These are phyloP conservation scores for Aspergillus calidoustus DNA, from an alignment of 2,329 filamentous ascomycete genomes.

Conservation along the genomic window DNA sequence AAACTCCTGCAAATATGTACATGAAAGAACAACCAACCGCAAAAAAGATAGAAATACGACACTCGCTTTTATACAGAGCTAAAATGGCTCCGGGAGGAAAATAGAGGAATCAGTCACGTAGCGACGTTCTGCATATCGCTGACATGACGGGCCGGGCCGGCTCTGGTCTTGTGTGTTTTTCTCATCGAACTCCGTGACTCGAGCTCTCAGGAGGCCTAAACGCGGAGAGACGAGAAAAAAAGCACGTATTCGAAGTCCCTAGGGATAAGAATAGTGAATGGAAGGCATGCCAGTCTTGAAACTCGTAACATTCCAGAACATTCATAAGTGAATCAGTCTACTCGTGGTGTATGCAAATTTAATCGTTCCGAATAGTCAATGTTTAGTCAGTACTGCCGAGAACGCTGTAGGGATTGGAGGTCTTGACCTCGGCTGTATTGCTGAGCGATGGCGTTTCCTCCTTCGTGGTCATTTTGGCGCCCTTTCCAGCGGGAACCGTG, in stretches of 20 bases:
- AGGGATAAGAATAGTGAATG: constrained; percentile 2
- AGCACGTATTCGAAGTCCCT: constrained; percentile 5
- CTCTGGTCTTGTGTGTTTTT: background rate
- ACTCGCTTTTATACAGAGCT: constrained; percentile 8
- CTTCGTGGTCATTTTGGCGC: constrained; percentile 37
- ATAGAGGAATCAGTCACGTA: background rate
- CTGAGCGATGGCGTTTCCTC: constrained; percentile 24
- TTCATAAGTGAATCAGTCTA: background rate
- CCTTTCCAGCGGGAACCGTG: constrained; percentile 37
- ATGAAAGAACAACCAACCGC: background rate
- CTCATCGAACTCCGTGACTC: background rate
- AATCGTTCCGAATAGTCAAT: background rate
- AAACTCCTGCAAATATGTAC: background rate
- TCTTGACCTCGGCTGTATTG: constrained; percentile 27
- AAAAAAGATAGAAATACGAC: background rate
- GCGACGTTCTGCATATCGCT: background rate
- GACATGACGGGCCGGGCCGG: constrained; percentile 12
- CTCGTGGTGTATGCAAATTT: background rate
- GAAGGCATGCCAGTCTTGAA: background rate
- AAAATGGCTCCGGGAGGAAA: background rate
- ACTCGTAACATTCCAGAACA: constrained; percentile 1
- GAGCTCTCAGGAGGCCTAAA: background rate
- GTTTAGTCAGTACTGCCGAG: constrained; percentile 27
- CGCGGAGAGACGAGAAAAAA: constrained; percentile 1
- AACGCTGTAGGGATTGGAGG: constrained; percentile 38